Conservation (phyloP, 2,329 filamentous ascomycete genomes). For the Beauveria caledonica region DNA sequence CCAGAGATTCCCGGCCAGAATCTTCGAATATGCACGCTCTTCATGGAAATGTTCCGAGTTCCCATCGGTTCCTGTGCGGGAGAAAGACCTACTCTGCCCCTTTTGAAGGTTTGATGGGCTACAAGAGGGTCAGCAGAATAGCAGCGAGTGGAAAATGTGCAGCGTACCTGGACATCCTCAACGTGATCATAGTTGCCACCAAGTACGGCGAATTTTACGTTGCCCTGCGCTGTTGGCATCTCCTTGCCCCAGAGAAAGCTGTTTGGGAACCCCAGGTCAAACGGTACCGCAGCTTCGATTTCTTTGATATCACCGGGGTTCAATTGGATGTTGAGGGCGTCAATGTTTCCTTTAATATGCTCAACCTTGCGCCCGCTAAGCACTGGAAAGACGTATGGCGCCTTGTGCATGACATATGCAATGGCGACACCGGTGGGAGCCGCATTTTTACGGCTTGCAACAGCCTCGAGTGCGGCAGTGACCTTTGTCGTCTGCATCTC, state of each 20-base stretch:
- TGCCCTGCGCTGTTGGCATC: conserved; percentile 28
- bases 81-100: conserved; percentile 34
- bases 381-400: conserved; percentile 65
- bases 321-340: conserved; percentile 54
- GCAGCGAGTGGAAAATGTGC: neutral
- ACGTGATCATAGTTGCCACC: conserved; percentile 46
- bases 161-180: conserved; percentile 27
- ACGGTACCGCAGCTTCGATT: conserved; percentile 53
- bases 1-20: no score
- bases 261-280: conserved; percentile 60
- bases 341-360: conserved; percentile 62
- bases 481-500: conserved; percentile 45
- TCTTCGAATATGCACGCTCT: neutral
- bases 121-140: neutral
- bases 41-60: conserved; percentile 19
- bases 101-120: conserved; percentile 35
- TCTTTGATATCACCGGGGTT: conserved; percentile 54
- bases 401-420: conserved; percentile 66
- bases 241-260: conserved; percentile 44
- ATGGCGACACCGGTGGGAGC: conserved; percentile 47
- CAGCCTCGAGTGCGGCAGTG: conserved; percentile 38
- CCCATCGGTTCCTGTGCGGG: conserved; percentile 23
- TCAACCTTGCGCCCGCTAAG: conserved; percentile 61
- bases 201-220: conserved; percentile 37
- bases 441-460: conserved; percentile 37